phyloP scores from a whole-genome alignment of 768 basidiomycete genomes.

The Mycena alexandri region DNA sequence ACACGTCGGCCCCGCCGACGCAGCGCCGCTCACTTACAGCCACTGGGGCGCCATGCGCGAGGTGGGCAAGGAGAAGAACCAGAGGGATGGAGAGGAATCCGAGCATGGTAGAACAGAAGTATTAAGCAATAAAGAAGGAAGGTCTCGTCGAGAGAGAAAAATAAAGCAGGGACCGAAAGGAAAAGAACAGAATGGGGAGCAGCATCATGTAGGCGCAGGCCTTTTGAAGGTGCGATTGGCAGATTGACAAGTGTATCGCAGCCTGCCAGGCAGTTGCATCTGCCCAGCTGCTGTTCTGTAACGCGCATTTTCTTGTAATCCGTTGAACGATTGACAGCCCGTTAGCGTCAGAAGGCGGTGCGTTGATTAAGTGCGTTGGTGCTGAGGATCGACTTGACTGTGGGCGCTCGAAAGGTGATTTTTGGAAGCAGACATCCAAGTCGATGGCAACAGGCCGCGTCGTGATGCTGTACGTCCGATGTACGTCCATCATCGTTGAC shows the following conservation, averaged over 20 bases:
- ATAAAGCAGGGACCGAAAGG: background rate
- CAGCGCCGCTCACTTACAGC: conserved; percentile 17
- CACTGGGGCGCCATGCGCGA: conserved; percentile 30
- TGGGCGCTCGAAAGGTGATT: too few species aligned
- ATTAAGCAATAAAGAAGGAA: conserved; percentile 14
- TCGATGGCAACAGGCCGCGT: too few species aligned
- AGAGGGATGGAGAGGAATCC: conserved; percentile 16
- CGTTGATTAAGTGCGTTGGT: conserved; percentile 4
- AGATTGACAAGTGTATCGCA: conserved; percentile 23
- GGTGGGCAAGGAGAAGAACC: conserved; percentile 18
- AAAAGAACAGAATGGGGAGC: conserved; percentile 15
- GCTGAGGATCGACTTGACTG: background rate
- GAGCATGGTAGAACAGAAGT: conserved; percentile 18
- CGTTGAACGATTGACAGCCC: background rate
- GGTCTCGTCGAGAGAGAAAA: conserved; percentile 34
- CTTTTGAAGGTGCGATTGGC: conserved; percentile 8
- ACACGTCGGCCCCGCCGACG: conserved; percentile 30
- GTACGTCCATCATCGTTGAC: too few species aligned
- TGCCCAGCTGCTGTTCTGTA: conserved; percentile 13
- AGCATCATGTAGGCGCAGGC: background rate
- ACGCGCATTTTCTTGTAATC: background rate
- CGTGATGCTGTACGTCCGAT: too few species aligned
- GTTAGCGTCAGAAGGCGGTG: conserved; percentile 7
- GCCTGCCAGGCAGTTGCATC: conserved; percentile 13
- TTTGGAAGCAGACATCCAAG: too few species aligned